Conservation (phyloP, 495 filamentous ascomycete genomes). For the Pyronema omphalodes region DNA sequence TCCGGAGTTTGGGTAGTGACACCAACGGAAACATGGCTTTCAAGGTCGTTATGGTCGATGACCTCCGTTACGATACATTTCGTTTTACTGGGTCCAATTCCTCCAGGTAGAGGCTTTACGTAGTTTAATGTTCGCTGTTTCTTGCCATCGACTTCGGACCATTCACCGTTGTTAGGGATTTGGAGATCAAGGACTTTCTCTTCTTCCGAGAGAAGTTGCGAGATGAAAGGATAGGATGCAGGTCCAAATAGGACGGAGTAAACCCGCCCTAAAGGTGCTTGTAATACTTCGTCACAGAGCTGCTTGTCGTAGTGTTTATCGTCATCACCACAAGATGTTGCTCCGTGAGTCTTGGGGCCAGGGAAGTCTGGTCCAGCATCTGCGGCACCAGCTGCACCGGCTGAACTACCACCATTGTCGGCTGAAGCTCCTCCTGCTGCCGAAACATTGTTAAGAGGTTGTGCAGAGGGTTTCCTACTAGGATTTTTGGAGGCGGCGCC, state of each 20-base stretch:
- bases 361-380: constrained; percentile 52
- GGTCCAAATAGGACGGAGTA: constrained; percentile 77
- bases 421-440: constrained; percentile 32
- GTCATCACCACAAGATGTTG: constrained; percentile 65
- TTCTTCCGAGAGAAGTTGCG: constrained; percentile 65
- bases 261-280: constrained; percentile 79
- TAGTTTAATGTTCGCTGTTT: constrained; percentile 63
- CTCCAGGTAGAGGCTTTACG: constrained; percentile 69
- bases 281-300: constrained; percentile 67
- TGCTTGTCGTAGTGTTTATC: constrained; percentile 65
- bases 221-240: constrained; percentile 57
- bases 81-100: constrained; percentile 85
- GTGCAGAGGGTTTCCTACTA: constrained; percentile 48
- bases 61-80: constrained; percentile 81
- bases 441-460: constrained; percentile 31
- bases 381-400: constrained; percentile 26
- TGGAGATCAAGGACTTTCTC: constrained; percentile 77
- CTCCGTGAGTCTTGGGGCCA: constrained; percentile 61
- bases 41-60: constrained; percentile 65
- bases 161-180: constrained; percentile 33
- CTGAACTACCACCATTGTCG: constrained; percentile 31
- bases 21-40: constrained; percentile 64
- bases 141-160: constrained; percentile 51
- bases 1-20: constrained; percentile 80
- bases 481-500: constrained; percentile 42